Base-by-base conservation (phyloP, 139 green algal species). In the Ulvella scutata region DNA sequence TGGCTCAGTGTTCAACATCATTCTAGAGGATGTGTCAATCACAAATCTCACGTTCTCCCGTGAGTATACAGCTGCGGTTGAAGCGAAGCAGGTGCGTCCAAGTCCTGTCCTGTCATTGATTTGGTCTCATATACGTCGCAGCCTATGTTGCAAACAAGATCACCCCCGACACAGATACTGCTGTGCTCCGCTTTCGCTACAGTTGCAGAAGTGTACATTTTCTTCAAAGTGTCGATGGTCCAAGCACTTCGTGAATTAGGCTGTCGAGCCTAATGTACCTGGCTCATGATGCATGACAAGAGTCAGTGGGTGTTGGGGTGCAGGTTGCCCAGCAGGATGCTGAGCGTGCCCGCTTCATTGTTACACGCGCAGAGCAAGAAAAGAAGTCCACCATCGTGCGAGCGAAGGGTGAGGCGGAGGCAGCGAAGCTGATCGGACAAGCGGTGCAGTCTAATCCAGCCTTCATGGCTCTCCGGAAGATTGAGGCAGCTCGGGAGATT, bases 1-100 rank as follows among this genome's bases (percentile, higher is more conserved):
- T 3, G 95, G 94, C 3, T 72, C 72, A 20, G 87, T 87, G 77
- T 99, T 99, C 84, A 92, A 97, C 84, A 95, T 99, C n/a, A 78
- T 95, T 26, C 78, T 99, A 37, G 95, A 99, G 43, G 95, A 99
- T 77, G 95, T 99, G 43, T 98, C 95, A 67, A 98, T 99, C 85
- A 99, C 94, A 7, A 75, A 98, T 44, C 87, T 99, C 23, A 97
- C 90, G 26, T 99, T 99, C 87, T 88, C 82, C 75, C 85, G 90
- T 37, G 91, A 97, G 85, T 99, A 98, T 84, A 98, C 94, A 3
- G 79, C 83, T 4, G 95, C 95, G 6, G 89, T 99, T 26, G 95
- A 99, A 83, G 89, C 93, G n/a, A 99, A 99, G 90, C 86, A 90
- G 81, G 86, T 67, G 40, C 40, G 40, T 2, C 21, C 40, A 67